Evolutionary conservation across 2,329 filamentous ascomycete genomes (phyloP), one percentile per base, ranked within the genome.

Genomic region (Bipolaris cookei): DNA sequence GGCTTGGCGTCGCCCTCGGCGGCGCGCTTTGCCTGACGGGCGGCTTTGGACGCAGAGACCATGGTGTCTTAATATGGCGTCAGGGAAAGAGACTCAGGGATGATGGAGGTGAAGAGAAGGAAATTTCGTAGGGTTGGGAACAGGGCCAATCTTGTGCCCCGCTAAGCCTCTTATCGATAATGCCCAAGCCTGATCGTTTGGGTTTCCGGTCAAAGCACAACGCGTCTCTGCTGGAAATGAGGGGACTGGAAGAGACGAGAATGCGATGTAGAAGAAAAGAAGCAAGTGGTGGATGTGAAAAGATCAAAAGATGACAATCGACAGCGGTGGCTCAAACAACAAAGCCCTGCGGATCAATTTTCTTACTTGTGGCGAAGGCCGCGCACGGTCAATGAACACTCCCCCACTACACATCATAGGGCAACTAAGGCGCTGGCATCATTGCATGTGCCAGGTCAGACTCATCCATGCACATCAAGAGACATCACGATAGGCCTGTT

Each of bases 1-100:
- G 91, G 89, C 75, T 85, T 86, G 77, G 89, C 90, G 47, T 90
- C 83, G 60, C 51, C 52, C 18, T 61, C 61, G 56, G 84, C 84
- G 72, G 79, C 85, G 75, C 84, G 84, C 81, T 88, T 88, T 67
- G 86, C 86, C 78, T 88, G 76, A 75, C 86, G 86, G 74, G 86
- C 86, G 69, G 86, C 86, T 79, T 89, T 89, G 59, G 86, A 88
- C 73, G 86, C 85, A 72, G 86, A 88, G 66, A 88, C 86, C 86
- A 88, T 88, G 66, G 62, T 81, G 71, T 53, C 46, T 38, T 62
- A 42, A 42, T 50, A 55, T 60, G 42, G 58, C 56, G 61, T 54
- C 53, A 48, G 51, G 48, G 39, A 53, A 48, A 52, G 54, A 54
- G 59, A 63, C 54, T 57, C 57, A 30, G 58, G 59, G 59, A 56